Percentiles rank a stretch among this genome's conserved stretches.
Evolutionary conservation across 352 stramenopile genomes (phyloP).

Genomic region (Phytophthora idaei): DNA sequence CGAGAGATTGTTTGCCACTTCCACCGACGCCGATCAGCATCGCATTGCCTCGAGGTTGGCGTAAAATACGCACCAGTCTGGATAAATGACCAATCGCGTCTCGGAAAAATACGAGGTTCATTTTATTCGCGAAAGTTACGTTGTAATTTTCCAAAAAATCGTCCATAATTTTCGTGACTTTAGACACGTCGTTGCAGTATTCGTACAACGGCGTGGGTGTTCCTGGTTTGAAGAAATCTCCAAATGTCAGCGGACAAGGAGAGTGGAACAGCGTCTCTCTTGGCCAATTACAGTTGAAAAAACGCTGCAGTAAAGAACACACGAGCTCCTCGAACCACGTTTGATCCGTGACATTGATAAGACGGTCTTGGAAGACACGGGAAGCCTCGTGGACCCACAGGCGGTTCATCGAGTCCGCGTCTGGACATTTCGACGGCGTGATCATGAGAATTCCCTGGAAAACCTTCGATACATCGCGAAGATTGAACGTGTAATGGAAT

Average conservation of each 20-base stretch:
- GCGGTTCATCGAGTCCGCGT: constrained; percentile 83
- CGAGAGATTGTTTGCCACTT: constrained; percentile 93
- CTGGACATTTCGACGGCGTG: constrained; percentile 75
- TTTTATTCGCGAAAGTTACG: constrained; percentile 91
- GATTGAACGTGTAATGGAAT: constrained; percentile 96
- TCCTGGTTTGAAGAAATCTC: constrained; percentile 91
- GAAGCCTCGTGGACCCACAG: constrained; percentile 94
- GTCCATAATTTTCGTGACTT: constrained; percentile 89
- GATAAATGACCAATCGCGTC: constrained; percentile 93
- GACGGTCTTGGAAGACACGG: constrained; percentile 94
- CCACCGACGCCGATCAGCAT: constrained; percentile 96
- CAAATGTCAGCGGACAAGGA: constrained; percentile 90
- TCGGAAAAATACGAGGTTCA: constrained; percentile 97
- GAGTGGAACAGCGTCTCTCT: constrained; percentile 89
- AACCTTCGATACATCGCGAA: constrained; percentile 95
- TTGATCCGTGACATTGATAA: constrained; percentile 90
- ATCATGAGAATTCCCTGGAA: constrained; percentile 97
- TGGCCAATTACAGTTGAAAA: constrained; percentile 82
- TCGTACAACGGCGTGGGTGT: constrained; percentile 84
- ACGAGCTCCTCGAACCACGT: constrained; percentile 92
- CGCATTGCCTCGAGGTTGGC: constrained; percentile 94
- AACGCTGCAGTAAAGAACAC: constrained; percentile 74
- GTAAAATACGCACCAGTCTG: constrained; percentile 89
- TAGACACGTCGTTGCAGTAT: constrained; percentile 76
- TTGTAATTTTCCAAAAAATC: constrained; percentile 96